These are phyloP conservation scores for Tuber calosporum DNA, from an alignment of 495 filamentous ascomycete species.

Conservation along the genomic window DNA sequence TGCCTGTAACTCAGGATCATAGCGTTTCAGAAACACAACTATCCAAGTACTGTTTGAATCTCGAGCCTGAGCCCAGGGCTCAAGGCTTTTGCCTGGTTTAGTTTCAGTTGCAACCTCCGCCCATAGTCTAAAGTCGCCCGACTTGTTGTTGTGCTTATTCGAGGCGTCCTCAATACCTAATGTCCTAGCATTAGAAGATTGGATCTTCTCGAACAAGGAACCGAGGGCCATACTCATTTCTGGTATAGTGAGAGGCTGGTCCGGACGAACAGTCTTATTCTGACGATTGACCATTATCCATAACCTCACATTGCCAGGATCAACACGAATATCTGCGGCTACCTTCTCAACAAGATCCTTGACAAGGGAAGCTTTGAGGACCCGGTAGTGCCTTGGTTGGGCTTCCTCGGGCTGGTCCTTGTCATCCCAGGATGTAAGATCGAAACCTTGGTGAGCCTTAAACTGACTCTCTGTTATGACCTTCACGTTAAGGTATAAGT, in stretches of 20 bases:
- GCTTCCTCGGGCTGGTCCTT: conserved; percentile 51
- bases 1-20: conserved; percentile 67
- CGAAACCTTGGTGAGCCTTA: conserved; percentile 71
- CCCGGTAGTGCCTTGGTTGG: conserved; percentile 58
- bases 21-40: conserved; percentile 86
- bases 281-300: conserved; percentile 99
- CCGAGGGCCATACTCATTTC: conserved; percentile 51
- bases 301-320: conserved; percentile 61
- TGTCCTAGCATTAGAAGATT: conserved; percentile 17
- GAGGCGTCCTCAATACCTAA: conserved; percentile 67
- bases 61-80: conserved; percentile 28
- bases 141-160: conserved; percentile 60
- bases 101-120: conserved; percentile 62
- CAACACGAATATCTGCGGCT: conserved; percentile 59
- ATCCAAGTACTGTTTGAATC: conserved; percentile 52
- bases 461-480: conserved; percentile 75
- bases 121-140: conserved; percentile 73
- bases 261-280: conserved; percentile 90
- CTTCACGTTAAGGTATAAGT: conserved; percentile 77
- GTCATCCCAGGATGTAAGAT: conserved; percentile 65
- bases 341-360: conserved; percentile 62
- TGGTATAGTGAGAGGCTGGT: conserved; percentile 69
- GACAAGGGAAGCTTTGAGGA: conserved; percentile 66
- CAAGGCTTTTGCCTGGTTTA: conserved; percentile 32
- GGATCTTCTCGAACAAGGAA: neutral